phyloP scores from a whole-genome alignment of 1,284 basidiomycete genomes.

The Pseudozyma tsukubaensis region DNA sequence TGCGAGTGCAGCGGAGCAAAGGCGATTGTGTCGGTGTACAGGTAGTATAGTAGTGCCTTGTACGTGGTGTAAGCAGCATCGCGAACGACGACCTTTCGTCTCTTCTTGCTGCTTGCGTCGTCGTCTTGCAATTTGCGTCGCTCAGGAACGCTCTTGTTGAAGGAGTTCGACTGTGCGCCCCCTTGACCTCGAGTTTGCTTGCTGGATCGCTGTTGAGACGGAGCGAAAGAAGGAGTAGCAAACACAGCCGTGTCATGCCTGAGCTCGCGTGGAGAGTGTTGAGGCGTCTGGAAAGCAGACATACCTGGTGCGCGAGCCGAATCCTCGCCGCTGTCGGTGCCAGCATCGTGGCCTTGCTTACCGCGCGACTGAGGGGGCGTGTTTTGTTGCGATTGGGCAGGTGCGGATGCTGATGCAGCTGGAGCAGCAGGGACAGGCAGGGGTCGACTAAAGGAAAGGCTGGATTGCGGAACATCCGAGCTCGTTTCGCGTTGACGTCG shows the following conservation, averaged over 20 bases:
- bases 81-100: constrained; percentile 72
- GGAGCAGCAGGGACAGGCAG: constrained; percentile 1
- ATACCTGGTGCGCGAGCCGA: constrained; percentile 26
- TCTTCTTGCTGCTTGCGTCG: constrained; percentile 27
- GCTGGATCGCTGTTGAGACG: constrained; percentile 4
- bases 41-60: constrained; percentile 83
- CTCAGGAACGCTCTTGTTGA: constrained; percentile 6
- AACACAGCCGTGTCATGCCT: constrained; percentile 8
- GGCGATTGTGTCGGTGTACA: constrained; percentile 84
- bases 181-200: background rate
- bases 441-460: background rate
- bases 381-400: constrained; percentile 21
- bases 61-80: constrained; percentile 87
- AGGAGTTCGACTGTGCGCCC: background rate
- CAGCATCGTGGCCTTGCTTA: constrained; percentile 35
- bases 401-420: background rate
- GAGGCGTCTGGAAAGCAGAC: constrained; percentile 45
- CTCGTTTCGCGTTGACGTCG: constrained; percentile 33
- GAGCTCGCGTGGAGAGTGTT: constrained; percentile 33
- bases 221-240: background rate
- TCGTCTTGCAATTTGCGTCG: constrained; percentile 21
- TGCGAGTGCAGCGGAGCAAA: constrained; percentile 83
- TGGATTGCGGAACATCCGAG: constrained; percentile 25
- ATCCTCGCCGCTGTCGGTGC: constrained; percentile 40
- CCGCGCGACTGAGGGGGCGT: constrained; percentile 36